phyloP scores from a whole-genome alignment of 192 early-diverging fungal genomes.

The Ambispora gerdemannii region DNA sequence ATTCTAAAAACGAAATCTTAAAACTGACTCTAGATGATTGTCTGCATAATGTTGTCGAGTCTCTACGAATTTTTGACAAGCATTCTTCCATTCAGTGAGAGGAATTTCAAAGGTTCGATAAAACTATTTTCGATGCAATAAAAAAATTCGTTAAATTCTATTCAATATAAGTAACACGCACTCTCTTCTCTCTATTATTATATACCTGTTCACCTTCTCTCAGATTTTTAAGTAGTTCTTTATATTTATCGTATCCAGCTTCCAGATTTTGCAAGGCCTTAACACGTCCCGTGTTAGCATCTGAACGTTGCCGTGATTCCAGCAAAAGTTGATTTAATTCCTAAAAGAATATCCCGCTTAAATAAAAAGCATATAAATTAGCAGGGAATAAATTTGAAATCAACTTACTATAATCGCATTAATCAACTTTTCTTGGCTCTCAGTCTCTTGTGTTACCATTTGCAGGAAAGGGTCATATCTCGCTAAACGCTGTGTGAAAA shows the following conservation, averaged over 20 bases:
- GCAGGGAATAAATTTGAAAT: not conserved
- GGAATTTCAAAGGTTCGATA: conserved; percentile 39
- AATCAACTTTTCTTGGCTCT: conserved; percentile 58
- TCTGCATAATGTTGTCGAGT: not conserved
- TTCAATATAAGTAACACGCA: too few relatives aligned
- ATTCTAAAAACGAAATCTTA: not conserved
- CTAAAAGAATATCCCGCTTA: conserved; percentile 23
- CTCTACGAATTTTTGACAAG: not conserved
- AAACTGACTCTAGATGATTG: not conserved
- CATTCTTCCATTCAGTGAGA: not conserved
- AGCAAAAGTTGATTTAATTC: conserved; percentile 68
- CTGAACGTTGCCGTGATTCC: conserved; percentile 55
- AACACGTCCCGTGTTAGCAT: conserved; percentile 63
- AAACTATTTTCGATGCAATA: conserved; percentile 61
- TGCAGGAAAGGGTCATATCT: conserved; percentile 68
- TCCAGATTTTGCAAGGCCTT: conserved; percentile 76
- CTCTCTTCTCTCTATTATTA: too few relatives aligned
- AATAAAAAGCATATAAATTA: not conserved
- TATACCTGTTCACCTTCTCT: conserved; percentile 72
- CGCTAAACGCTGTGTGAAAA: conserved; percentile 66
- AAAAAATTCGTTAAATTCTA: too few relatives aligned
- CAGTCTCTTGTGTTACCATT: conserved; percentile 54
- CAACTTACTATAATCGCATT: conserved; percentile 41
- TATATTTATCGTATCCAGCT: conserved; percentile 68
- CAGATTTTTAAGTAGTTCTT: conserved; percentile 70